Base-by-base conservation (phyloP, 768 basidiomycete genomes). In the Leccinum pellstonianum region DNA sequence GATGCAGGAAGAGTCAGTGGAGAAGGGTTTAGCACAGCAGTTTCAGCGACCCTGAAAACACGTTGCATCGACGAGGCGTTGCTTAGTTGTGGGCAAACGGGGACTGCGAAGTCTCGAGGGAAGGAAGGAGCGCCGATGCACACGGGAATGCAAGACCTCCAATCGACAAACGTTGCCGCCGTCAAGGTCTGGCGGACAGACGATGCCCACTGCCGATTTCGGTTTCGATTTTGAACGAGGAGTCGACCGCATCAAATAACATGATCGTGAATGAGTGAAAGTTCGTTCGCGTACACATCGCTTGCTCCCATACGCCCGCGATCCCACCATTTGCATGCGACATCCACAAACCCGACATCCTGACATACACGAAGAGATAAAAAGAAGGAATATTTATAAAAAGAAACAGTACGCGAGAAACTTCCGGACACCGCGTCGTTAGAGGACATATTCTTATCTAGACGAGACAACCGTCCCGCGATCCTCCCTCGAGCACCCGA, bases 11-110 rank as follows among this genome's bases (percentile, higher is more conserved):
- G 9, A 43, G 41, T 19, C 2, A 27, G 25, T 19, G 6, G 12
- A 27, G 29, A 25, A 38, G 53, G 43, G 31, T 17, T 17, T 27
- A 37, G 23, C 21, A 59, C 41, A 46, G 57, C 56, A 27, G 5
- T 1, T 27, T n/a, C 54, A 15, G 4, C 54, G 67, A 69, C 67
- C 67, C 67, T 68, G 43, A 54, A 47, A 50, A 62, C 67, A 68
- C 50, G 67, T 58, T 55, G 66, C 55, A 70, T 62, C 62, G 68
- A 67, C 68, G 68, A 67, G 68, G 68, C 66, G 47, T 31, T 54
- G 41, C 19, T 43, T 3, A 43, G 41, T 4, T 43, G 3, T 54
- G 52, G 59, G 58, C 48, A 7, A 11, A 25, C n/a, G n/a, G 27
- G 9, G 41, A 19, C 10, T n/a, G 38, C 41, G n/a, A 43, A 41